Percentiles rank a stretch among this genome's conserved stretches.
These are phyloP conservation scores for Sporothrix inflata DNA, from an alignment of 2,329 filamentous ascomycete genomes.

Conservation along the genomic window DNA sequence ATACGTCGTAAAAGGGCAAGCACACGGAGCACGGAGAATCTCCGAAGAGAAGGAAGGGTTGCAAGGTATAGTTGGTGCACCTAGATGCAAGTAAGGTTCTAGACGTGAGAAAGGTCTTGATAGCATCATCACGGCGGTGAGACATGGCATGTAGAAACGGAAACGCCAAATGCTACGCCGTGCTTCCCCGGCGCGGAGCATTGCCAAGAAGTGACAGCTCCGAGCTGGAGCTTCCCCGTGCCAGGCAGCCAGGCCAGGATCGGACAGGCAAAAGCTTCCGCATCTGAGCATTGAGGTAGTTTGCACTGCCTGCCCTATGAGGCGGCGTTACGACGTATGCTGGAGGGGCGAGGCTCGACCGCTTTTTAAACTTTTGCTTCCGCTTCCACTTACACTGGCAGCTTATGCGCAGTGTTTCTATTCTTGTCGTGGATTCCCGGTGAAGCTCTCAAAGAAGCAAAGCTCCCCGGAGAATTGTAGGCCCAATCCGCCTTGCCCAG, in stretches of 20 bases:
- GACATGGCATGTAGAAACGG: not conserved
- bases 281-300: not conserved
- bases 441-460: slow-evolving; percentile 6
- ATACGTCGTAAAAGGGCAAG: not conserved
- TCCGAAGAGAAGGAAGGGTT: not conserved
- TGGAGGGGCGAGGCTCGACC: not conserved
- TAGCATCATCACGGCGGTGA: not conserved
- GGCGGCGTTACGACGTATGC: not conserved
- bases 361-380: slow-evolving; percentile 14
- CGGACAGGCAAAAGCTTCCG: not conserved
- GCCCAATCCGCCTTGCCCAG: slow-evolving; percentile 17
- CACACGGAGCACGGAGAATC: not conserved
- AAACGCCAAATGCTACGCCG: not conserved
- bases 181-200: not conserved
- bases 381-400: slow-evolving; percentile 1
- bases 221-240: not conserved
- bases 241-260: not conserved
- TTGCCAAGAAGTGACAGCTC: not conserved
- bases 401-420: not conserved
- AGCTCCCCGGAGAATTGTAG: not conserved
- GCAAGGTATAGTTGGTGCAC: not conserved
- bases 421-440: not conserved
- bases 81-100: not conserved
- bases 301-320: slow-evolving; percentile 13
- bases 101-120: not conserved